Evolutionary conservation across 345 rosid genomes (phyloP), one percentile per base, ranked within the genome.

Genomic region (Corchorus olitorius): DNA sequence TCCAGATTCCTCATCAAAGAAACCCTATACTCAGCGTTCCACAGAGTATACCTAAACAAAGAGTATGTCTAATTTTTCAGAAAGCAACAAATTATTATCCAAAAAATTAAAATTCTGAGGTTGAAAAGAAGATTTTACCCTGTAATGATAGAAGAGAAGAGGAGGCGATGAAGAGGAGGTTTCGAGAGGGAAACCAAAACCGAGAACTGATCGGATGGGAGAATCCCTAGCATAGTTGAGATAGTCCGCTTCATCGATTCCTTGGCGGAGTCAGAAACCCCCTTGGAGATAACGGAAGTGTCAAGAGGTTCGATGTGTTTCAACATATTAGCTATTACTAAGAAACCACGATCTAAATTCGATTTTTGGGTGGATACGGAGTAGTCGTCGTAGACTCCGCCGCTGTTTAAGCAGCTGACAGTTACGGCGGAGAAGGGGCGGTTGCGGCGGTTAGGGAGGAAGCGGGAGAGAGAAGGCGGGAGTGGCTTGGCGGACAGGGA

Each of bases 211-310:
- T 89, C 90, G 8, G 97, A 94, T 13, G 98, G 98, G 20, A 94
- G 94, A 66, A 94, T 85, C 3, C 98, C 98, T 2, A 94, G 92
- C 97, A 94, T 94, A 39, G 95, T 77, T 0, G 97, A 92, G 49
- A 94, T 90, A 73, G 98, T 92, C 85, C 88, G 93, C 82, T 94
- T 94, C 97, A 94, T 94, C 0, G 98, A 93, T 59, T 88, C 97
- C 88, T 84, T 91, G 39, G 97, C 90, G 56, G 94, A 87, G 82
- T 90, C 94, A 54, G 98, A 94, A 77, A 94, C 83, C 56, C 91
- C 87, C 85, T 92, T 89, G 63, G 97, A 91, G 79, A 94, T 86
- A 39, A 85, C 90, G 74, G 90, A 89, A 9, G 78, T 90, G 67
- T 94, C 97, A 17, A 94, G 94, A 55, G 94, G 97, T 82, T 91